Evolutionary conservation across 179 eudicot species (phyloP).

Genomic region (Silene noctiflora): DNA sequence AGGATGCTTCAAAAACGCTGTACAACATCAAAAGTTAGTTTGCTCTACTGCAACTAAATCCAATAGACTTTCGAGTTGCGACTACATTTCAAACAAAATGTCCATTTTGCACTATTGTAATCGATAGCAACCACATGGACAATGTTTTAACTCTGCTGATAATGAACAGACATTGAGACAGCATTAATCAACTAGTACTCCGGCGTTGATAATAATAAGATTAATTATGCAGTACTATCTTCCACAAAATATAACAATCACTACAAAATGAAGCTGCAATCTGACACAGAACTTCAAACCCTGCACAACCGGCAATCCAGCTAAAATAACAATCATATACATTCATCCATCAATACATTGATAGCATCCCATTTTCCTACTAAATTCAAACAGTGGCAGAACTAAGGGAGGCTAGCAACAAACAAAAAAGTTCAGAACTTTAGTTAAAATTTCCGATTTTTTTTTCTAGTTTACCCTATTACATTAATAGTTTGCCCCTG

Average conservation of each 20-base stretch:
- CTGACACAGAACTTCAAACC: background rate
- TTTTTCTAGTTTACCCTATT: background rate
- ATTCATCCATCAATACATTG: background rate
- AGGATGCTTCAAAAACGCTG: too few species aligned
- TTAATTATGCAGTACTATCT: background rate
- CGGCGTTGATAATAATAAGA: background rate
- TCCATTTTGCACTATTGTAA: too few species aligned
- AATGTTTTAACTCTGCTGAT: background rate
- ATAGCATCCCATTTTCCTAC: background rate
- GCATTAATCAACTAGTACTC: background rate
- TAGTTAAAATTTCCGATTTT: background rate
- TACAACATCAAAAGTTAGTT: too few species aligned
- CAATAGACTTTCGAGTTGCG: too few species aligned
- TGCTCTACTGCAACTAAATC: too few species aligned
- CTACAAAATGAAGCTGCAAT: background rate
- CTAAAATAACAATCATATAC: background rate
- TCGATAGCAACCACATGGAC: background rate
- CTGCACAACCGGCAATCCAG: background rate
- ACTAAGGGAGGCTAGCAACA: background rate
- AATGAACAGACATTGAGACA: background rate
- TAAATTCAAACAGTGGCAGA: background rate
- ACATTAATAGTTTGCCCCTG: background rate
- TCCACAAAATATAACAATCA: background rate
- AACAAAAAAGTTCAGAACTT: background rate
- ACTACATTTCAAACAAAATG: too few species aligned